Percentiles rank a stretch among this genome's conserved stretches.
These are phyloP conservation scores for Striga asiatica DNA, from an alignment of 257 asterid genomes.

Conservation along the genomic window DNA sequence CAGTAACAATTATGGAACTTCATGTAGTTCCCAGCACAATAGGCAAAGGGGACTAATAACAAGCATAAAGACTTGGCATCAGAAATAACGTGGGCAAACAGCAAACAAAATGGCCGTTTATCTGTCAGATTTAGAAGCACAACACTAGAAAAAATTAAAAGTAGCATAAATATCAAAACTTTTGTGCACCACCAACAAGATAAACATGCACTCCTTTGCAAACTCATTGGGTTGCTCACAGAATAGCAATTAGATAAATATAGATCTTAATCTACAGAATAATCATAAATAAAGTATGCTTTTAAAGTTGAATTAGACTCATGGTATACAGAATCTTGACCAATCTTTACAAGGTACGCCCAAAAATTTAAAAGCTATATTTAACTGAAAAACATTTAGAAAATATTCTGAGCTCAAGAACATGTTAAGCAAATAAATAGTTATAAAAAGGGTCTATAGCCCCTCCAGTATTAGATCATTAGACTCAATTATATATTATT, in stretches of 20 bases:
- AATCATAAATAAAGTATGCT: not conserved
- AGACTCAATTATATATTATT: too few relatives aligned
- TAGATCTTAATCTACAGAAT: not conserved
- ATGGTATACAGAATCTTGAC: not conserved
- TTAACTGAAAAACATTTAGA: not conserved
- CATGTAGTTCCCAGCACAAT: not conserved
- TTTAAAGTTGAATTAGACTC: not conserved
- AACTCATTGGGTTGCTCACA: not conserved
- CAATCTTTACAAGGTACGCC: not conserved
- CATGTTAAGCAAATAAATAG: not conserved
- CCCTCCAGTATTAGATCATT: too few relatives aligned
- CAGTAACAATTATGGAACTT: not conserved
- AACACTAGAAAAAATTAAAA: not conserved
- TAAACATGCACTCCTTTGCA: not conserved
- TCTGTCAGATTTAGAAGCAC: not conserved
- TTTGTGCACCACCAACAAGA: not conserved
- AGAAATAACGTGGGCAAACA: not conserved
- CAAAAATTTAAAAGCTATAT: not conserved
- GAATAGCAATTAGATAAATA: not conserved
- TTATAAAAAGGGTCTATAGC: too few relatives aligned
- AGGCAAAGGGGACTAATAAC: not conserved
- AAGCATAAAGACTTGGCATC: not conserved
- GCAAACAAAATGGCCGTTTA: not conserved
- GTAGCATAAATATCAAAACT: not conserved
- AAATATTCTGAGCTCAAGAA: not conserved